These are phyloP conservation scores for Raphanus hybrid DNA, from an alignment of 441 rosid species.

Conservation along the genomic window DNA sequence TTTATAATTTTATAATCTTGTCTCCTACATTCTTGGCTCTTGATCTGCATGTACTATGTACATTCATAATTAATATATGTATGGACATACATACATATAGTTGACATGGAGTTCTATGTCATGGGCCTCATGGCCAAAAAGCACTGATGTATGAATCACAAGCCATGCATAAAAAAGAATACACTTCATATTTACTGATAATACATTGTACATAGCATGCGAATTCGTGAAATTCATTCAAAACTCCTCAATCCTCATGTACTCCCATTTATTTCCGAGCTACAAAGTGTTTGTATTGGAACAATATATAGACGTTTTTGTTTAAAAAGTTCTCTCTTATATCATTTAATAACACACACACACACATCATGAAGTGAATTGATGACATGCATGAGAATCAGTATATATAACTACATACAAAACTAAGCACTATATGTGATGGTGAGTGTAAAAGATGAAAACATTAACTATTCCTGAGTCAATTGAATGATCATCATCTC, in stretches of 20 bases:
- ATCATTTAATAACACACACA: background rate
- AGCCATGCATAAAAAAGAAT: conserved; percentile 10
- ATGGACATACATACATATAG: background rate
- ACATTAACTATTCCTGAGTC: conserved; percentile 41
- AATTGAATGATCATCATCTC: conserved; percentile 39
- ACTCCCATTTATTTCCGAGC: background rate
- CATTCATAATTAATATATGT: conserved; percentile 12
- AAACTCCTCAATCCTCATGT: conserved; percentile 9
- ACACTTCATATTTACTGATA: conserved; percentile 5
- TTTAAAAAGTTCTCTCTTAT: background rate
- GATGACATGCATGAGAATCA: conserved; percentile 15
- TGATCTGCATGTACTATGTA: conserved; percentile 29
- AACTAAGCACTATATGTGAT: conserved; percentile 29
- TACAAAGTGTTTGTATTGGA: background rate
- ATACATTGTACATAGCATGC: no score
- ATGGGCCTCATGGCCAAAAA: background rate
- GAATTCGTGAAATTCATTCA: background rate
- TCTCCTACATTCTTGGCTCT: conserved; percentile 41
- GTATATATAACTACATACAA: background rate
- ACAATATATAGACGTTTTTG: background rate
- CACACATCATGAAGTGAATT: conserved; percentile 20
- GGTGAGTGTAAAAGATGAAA: conserved; percentile 40
- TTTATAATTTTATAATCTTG: conserved; percentile 31
- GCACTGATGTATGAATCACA: conserved; percentile 6
- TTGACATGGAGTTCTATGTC: conserved; percentile 9